Evolutionary conservation across 306 rosid species (phyloP).

Genomic region (Coriaria nepalensis): DNA sequence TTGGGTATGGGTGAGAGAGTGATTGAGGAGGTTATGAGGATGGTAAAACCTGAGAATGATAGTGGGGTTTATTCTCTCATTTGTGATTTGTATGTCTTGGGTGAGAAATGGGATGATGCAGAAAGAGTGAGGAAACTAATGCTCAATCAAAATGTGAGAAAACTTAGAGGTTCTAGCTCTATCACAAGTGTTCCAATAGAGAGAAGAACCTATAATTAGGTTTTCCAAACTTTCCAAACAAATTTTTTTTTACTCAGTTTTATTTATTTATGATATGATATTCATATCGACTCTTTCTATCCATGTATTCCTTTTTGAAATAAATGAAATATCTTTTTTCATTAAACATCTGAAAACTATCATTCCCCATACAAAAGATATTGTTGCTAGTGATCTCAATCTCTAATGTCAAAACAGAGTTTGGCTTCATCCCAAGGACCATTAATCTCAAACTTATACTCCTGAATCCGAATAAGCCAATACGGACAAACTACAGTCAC

Average conservation of each 20-base stretch:
- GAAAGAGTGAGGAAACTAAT: conserved; percentile 36
- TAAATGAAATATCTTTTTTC: too few relatives aligned
- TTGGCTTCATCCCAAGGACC: conserved; percentile 98
- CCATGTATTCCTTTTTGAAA: too few relatives aligned
- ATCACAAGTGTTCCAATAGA: conserved; percentile 23
- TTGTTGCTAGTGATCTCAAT: too few relatives aligned
- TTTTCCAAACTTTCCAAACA: too few relatives aligned
- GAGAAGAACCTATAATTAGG: too few relatives aligned
- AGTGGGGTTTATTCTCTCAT: conserved; percentile 38
- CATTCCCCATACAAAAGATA: too few relatives aligned
- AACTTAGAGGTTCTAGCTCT: conserved; percentile 31
- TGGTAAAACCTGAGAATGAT: conserved; percentile 29
- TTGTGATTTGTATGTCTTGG: conserved; percentile 42
- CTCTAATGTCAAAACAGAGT: conserved; percentile 86
- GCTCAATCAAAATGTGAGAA: conserved; percentile 24
- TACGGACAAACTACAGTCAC: conserved; percentile 74
- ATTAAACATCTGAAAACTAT: too few relatives aligned
- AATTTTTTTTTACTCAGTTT: too few relatives aligned
- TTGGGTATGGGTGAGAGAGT: conserved; percentile 51
- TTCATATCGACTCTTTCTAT: too few relatives aligned
- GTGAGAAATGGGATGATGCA: conserved; percentile 46
- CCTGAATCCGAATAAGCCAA: conserved; percentile 83
- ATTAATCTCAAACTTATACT: conserved; percentile 81
- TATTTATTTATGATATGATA: too few relatives aligned
- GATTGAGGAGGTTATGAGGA: conserved; percentile 26